These are phyloP conservation scores for Lentithecium fluviatile DNA, from an alignment of 495 filamentous ascomycete species.

Conservation along the genomic window DNA sequence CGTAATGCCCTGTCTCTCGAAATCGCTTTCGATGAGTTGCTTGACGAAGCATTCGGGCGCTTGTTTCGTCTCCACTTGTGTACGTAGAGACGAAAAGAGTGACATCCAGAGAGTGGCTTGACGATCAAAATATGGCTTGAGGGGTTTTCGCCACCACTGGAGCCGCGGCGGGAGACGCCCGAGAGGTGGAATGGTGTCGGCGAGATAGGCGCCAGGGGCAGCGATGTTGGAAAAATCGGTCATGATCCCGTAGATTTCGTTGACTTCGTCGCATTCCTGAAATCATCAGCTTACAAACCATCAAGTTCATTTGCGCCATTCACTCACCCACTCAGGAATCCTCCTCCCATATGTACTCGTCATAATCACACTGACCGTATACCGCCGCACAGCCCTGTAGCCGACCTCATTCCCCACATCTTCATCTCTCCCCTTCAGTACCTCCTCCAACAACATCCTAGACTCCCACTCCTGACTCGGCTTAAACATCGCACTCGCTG, in stretches of 20 bases:
- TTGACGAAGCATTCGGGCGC: constrained; percentile 38
- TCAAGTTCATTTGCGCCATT: not conserved
- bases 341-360: constrained; percentile 37
- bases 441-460: constrained; percentile 29
- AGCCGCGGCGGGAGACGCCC: constrained; percentile 15
- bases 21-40: constrained; percentile 26
- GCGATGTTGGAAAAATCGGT: constrained; percentile 29
- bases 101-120: constrained; percentile 30
- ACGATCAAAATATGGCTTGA: constrained; percentile 19
- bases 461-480: constrained; percentile 32
- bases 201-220: constrained; percentile 23
- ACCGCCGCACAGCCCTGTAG: constrained; percentile 31
- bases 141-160: constrained; percentile 31
- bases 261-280: constrained; percentile 31
- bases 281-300: not conserved
- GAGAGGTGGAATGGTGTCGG: constrained; percentile 26
- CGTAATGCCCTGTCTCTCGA: constrained; percentile 24
- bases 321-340: constrained; percentile 31
- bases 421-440: constrained; percentile 16
- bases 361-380: constrained; percentile 36
- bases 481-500: constrained; percentile 23
- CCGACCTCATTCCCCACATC: constrained; percentile 6
- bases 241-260: constrained; percentile 33
- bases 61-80: constrained; percentile 26
- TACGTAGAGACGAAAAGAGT: constrained; percentile 17